phyloP scores from a whole-genome alignment of 371 early-diverging fungal species.

The Mortierella sp. region DNA sequence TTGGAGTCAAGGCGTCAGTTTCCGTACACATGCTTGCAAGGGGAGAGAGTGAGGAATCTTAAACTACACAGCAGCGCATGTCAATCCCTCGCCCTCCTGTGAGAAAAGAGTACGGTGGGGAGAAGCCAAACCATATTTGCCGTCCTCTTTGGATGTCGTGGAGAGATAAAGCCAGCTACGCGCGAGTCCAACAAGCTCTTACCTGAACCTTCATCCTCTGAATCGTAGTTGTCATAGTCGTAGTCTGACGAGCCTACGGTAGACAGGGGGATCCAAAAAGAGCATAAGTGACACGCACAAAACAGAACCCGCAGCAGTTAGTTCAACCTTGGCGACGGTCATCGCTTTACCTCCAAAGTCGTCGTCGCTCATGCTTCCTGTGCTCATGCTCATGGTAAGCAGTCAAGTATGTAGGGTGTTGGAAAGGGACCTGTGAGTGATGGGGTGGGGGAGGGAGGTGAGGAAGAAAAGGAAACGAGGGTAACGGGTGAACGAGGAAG shows the following conservation, averaged over 20 bases:
- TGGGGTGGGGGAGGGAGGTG: neutral
- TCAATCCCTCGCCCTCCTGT: no score
- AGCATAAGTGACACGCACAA: neutral
- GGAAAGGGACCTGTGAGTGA: neutral
- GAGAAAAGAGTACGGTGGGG: neutral
- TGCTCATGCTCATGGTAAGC: conserved; percentile 20
- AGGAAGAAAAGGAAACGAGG: no score
- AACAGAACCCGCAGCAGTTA: no score
- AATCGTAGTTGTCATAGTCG: conserved; percentile 13
- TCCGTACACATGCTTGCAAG: neutral
- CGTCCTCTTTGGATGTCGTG: no score
- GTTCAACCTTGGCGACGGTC: neutral
- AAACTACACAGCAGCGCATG: no score
- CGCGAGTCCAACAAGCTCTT: no score
- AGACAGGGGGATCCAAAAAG: neutral
- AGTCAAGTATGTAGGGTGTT: neutral
- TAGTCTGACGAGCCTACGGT: conserved; percentile 37
- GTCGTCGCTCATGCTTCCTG: conserved; percentile 36
- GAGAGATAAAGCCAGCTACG: no score
- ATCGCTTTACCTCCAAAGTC: conserved; percentile 25
- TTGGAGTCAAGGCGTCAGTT: no score
- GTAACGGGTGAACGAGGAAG: no score
- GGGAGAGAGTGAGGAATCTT: neutral
- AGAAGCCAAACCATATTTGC: no score
- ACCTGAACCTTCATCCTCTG: conserved; percentile 35